Evolutionary conservation across 306 rosid genomes (phyloP).

Genomic region (Comarum palustre): DNA sequence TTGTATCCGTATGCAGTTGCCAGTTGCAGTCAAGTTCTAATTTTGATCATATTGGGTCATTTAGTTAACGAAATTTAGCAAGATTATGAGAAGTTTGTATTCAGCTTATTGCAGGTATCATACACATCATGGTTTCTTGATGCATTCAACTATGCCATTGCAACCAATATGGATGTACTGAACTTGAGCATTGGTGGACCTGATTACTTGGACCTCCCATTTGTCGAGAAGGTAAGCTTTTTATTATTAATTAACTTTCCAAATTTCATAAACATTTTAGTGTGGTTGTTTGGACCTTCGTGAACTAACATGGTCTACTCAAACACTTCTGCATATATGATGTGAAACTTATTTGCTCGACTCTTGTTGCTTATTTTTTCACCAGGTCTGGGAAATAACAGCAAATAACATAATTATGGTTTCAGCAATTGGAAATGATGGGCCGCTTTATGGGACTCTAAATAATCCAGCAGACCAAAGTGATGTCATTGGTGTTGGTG

Average conservation of each 20-base stretch:
- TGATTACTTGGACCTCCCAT: conserved; percentile 96
- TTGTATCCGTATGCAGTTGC: not conserved
- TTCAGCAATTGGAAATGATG: conserved; percentile 98
- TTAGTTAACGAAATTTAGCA: conserved; percentile 33
- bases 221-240: conserved; percentile 81
- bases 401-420: conserved; percentile 96
- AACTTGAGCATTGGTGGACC: conserved; percentile 99
- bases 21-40: conserved; percentile 14
- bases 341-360: conserved; percentile 14
- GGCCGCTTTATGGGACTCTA: conserved; percentile 94
- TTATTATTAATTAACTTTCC: not conserved
- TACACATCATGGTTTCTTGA: conserved; percentile 99
- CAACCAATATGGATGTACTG: conserved; percentile 88
- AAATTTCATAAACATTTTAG: not conserved
- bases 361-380: conserved; percentile 32
- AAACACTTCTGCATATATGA: not conserved
- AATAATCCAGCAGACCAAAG: conserved; percentile 99
- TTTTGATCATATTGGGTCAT: conserved; percentile 2
- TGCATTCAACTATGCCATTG: conserved; percentile 97
- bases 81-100: conserved; percentile 71
- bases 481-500: conserved; percentile 96
- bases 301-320: not conserved
- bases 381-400: conserved; percentile 94
- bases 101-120: conserved; percentile 98
- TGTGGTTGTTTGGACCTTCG: not conserved